A percentile compares a stretch with the other conserved stretches of the same genome.
These are phyloP conservation scores for Prunus kanzakura DNA, from an alignment of 306 rosid species.

Conservation along the genomic window DNA sequence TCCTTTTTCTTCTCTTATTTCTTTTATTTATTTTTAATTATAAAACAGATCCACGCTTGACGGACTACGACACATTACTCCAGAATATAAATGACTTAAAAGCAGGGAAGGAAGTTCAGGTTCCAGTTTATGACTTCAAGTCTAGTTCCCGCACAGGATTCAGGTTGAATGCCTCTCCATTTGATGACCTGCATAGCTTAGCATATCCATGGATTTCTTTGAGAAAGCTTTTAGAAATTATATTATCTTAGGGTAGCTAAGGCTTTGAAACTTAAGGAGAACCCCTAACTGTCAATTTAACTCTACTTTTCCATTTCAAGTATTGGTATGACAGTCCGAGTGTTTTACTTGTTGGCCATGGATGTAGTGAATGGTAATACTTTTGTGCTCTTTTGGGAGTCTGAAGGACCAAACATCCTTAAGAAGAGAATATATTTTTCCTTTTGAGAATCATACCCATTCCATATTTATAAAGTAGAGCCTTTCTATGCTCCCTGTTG, in stretches of 20 bases:
- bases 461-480: neutral
- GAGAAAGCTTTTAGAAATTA: constrained; percentile 1
- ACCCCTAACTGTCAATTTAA: neutral
- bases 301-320: neutral
- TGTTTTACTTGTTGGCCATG: neutral
- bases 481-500: neutral
- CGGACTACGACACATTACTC: constrained; percentile 90
- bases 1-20: neutral
- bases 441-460: too few relatives aligned
- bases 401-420: neutral
- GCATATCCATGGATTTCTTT: constrained; percentile 11
- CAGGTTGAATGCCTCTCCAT: constrained; percentile 54
- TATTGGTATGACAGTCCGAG: neutral
- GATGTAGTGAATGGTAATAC: neutral
- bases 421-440: neutral
- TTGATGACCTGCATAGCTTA: constrained; percentile 21
- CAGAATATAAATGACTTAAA: constrained; percentile 85
- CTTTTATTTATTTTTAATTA: constrained; percentile 6
- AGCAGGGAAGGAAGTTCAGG: constrained; percentile 74
- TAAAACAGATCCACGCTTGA: constrained; percentile 91
- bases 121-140: constrained; percentile 97
- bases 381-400: neutral
- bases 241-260: neutral
- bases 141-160: constrained; percentile 88
- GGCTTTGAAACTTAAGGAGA: neutral